Conservation (phyloP, 805 yeast genomes). For the Saccharomycopsis synnaedendra region DNA sequence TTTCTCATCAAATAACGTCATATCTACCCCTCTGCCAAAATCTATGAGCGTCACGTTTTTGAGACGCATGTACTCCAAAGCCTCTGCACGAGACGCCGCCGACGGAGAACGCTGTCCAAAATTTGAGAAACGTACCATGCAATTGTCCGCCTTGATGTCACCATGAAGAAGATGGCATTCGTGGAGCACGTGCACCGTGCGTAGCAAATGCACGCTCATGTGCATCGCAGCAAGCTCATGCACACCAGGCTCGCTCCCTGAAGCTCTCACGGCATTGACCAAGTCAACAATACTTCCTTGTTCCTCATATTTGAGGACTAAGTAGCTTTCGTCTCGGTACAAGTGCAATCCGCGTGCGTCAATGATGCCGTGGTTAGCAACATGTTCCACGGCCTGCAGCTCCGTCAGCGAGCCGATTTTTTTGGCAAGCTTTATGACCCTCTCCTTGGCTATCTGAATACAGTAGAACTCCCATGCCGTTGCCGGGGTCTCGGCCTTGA, state of each 20-base stretch:
- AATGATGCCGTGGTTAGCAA: slow-evolving; percentile 29
- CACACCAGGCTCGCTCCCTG: slow-evolving; percentile 22
- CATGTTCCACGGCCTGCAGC: background rate
- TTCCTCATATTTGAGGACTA: slow-evolving; percentile 48
- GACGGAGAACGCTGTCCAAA: slow-evolving; percentile 10
- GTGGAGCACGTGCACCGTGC: slow-evolving; percentile 53
- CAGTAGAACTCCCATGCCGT: slow-evolving; percentile 77
- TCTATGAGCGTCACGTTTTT: slow-evolving; percentile 61
- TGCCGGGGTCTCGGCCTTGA: slow-evolving; percentile 63
- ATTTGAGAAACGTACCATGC: slow-evolving; percentile 52
- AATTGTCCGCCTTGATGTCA: slow-evolving; percentile 76
- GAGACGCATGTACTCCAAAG: slow-evolving; percentile 33
- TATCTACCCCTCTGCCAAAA: slow-evolving; percentile 72
- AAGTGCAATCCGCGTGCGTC: slow-evolving; percentile 39
- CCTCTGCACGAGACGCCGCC: slow-evolving; percentile 17
- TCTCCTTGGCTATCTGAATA: slow-evolving; percentile 40
- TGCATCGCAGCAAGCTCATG: slow-evolving; percentile 58
- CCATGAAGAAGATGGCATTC: slow-evolving; percentile 64
- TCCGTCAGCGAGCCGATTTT: background rate
- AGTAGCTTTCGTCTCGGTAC: slow-evolving; percentile 57
- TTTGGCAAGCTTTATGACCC: slow-evolving; percentile 20
- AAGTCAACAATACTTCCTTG: slow-evolving; percentile 71
- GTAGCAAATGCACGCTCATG: slow-evolving; percentile 52
- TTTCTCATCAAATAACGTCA: slow-evolving; percentile 37
- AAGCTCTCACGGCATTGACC: slow-evolving; percentile 28